Base-by-base conservation (phyloP, 2,329 filamentous ascomycete genomes). In the Fusarium globosum region DNA sequence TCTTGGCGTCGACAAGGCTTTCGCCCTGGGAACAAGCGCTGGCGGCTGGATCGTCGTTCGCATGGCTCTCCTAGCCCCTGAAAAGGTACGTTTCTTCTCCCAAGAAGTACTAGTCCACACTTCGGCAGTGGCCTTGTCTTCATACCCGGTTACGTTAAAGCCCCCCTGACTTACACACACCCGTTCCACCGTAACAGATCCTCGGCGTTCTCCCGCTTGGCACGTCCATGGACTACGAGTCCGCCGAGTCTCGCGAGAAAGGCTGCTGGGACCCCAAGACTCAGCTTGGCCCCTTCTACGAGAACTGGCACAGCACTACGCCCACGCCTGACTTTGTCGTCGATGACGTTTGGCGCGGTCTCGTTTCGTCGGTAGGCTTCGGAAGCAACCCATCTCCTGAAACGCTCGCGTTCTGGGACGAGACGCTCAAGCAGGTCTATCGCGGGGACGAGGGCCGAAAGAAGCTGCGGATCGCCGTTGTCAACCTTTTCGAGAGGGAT, bases 161-260 rank as follows among this genome's bases (percentile, higher is more conserved):
- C 49, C 51, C 51, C 67, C 57, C 56, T 48, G 52, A 55, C 67
- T 72, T 14, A 75, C 42, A 52, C 41, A 51, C 48, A 7, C 48
- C 38, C 28, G 41, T 51, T 30, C 38, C 56, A 71, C 51, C 43
- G 57, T 23, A 18, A 42, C 33, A 86, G 85, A 86, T 88, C 42
- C 76, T 83, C 21, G 87, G 87, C 21, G 73, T 88, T 3, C 73
- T 88, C 23, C 82, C 83, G 8, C 79, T 88, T 11, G 87, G 86
- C 36, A 87, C 85, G 9, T 87, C 86, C 0, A 86, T 88, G 85
- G 87, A 88, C 78, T 85, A 81, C 74, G 87, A 89, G 80, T 87
- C 86, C 13, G 74, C 81, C 6, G 81, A 81, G 16, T 85, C 85
- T 14, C 82, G 86, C 6, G 76, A 76, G 30, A 83, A 84, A 48